Evolutionary conservation across 768 basidiomycete genomes (phyloP).

Genomic region (Suillus ampliporus): DNA sequence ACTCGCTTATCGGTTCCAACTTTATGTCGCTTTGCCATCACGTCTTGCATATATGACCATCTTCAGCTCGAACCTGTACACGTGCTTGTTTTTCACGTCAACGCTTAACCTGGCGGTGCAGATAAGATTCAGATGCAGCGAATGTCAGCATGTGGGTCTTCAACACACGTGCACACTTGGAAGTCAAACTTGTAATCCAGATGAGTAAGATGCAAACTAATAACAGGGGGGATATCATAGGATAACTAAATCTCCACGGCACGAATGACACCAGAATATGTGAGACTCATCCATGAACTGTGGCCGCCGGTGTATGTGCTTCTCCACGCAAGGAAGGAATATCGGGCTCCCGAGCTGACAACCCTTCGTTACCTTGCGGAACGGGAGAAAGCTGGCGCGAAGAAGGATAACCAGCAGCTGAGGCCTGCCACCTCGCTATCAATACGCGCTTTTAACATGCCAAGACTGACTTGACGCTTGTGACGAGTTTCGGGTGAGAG

Average conservation of each 20-base stretch:
- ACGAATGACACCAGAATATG: constrained; percentile 89
- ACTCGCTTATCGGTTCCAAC: not conserved
- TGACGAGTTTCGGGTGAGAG: constrained; percentile 79
- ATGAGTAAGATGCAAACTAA: constrained; percentile 27
- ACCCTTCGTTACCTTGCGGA: constrained; percentile 35
- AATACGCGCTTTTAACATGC: constrained; percentile 91
- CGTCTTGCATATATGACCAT: constrained; percentile 9
- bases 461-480: constrained; percentile 82
- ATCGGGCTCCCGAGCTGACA: constrained; percentile 29
- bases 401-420: constrained; percentile 46
- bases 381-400: constrained; percentile 64
- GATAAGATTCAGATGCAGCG: too few species aligned
- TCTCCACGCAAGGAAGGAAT: constrained; percentile 29
- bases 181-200: constrained; percentile 7
- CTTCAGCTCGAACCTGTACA: not conserved
- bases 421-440: constrained; percentile 73
- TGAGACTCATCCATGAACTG: constrained; percentile 90
- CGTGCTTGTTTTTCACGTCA: too few species aligned
- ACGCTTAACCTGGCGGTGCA: not conserved
- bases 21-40: constrained; percentile 15
- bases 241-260: constrained; percentile 81
- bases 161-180: not conserved
- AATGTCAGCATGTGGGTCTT: not conserved
- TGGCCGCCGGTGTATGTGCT: constrained; percentile 48
- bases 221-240: constrained; percentile 39